A percentile compares a stretch with the other conserved stretches of the same genome.
Evolutionary conservation across 2,329 filamentous ascomycete species (phyloP).

Genomic region (Aspergillus sp.): DNA sequence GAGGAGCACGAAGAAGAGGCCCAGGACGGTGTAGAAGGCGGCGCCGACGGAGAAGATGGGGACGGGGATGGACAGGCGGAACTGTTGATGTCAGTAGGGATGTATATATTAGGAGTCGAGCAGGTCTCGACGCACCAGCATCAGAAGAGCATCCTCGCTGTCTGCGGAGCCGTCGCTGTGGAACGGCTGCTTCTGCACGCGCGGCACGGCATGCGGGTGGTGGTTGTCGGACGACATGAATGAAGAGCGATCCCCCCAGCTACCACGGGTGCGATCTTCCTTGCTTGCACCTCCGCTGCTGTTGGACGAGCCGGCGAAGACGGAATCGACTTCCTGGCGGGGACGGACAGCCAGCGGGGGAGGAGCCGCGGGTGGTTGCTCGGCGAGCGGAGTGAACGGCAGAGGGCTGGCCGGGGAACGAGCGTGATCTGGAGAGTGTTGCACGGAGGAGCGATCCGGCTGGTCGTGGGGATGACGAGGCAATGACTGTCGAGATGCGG

Average conservation of each 20-base stretch:
- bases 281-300: constrained; percentile 18
- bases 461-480: constrained; percentile 6
- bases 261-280: constrained; percentile 21
- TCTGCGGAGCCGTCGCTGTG: constrained; percentile 18
- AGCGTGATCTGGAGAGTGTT: constrained; percentile 10
- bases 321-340: no score
- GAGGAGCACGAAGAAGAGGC: constrained; percentile 42
- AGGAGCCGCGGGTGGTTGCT: constrained; percentile 9
- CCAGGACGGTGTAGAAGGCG: constrained; percentile 45
- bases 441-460: constrained; percentile 12
- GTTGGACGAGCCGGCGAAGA: constrained; percentile 17
- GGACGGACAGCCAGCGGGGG: no score
- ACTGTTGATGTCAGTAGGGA: constrained; percentile 21
- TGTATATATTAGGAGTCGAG: neutral
- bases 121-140: constrained; percentile 26
- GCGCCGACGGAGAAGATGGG: constrained; percentile 46
- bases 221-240: constrained; percentile 23
- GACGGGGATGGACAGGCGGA: constrained; percentile 46
- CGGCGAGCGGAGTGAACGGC: constrained; percentile 9
- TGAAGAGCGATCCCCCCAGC: constrained; percentile 26
- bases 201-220: constrained; percentile 13
- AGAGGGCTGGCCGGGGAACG: constrained; percentile 7
- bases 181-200: constrained; percentile 19
- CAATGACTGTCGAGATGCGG: constrained; percentile 8
- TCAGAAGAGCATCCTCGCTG: constrained; percentile 35